Base-by-base conservation (phyloP, 352 stramenopile species). In the Phytophthora crassamura region DNA sequence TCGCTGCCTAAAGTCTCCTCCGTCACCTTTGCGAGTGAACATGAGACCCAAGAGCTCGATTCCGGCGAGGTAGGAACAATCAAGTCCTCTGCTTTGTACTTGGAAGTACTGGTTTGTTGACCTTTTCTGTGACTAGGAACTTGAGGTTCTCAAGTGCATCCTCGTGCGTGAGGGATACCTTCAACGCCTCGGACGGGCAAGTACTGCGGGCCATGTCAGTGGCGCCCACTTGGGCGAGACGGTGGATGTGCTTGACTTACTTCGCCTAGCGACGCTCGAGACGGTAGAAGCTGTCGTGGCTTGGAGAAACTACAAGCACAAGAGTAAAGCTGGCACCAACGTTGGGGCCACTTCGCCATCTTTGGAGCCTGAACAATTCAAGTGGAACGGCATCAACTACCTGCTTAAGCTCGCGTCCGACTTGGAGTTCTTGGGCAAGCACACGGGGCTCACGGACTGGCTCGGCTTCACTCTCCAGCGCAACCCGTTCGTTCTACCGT, bases 341-440 rank as follows among this genome's bases (percentile, higher is more conserved):
- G 0, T 28, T 7, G 18, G 34, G 47, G 2, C 28, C 4, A 70
- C 78, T 34, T 66, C 68, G 12, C 38, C 39, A 3, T 12, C 48
- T 7, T 30, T 4, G 25, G 74, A 75, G 6, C 56, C 30, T 7
- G 68, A 74, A 10, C 68, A 63, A 12, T 98, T 95, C 61, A 81
- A 77, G 38, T 98, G 92, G 93, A 97, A 98, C 59, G 86, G 83
- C 3, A 59, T 96, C 49, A 98, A 98, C 63, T 98, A 98, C 39
- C 72, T 98, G 1, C 72, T 98, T 10, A 97, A 97, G 45, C 65
- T 98, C 8, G 78, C 88, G 3, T 95, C 84, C 0, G 93, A 98
- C 58, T 63, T 97, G 18, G 89, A 98, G 48, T 97, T 97, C 47
- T 50, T 98, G 7, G 69, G 90, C n/a, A 84, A 92, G 38, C 84